A percentile compares a stretch with the other conserved stretches of the same genome.
These are phyloP conservation scores for Mortierella antarctica DNA, from an alignment of 192 early-diverging fungal genomes.

Conservation along the genomic window DNA sequence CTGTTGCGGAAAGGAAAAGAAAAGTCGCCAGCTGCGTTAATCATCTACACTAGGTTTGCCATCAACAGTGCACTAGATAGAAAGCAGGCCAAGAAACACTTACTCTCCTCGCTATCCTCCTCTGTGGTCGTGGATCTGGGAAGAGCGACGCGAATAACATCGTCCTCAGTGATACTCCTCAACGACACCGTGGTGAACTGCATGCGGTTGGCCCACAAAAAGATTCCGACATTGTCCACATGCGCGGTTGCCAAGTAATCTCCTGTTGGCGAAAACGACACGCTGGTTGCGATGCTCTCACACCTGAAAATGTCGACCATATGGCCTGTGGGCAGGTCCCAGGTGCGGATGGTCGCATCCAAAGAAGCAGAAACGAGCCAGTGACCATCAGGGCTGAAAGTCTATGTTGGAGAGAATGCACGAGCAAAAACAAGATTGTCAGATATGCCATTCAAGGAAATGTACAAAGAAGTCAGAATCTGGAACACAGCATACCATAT, in stretches of 20 bases:
- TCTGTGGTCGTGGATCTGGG: slow-evolving; percentile 70
- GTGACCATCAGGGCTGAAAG: slow-evolving; percentile 92
- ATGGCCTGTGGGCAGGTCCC: slow-evolving; percentile 95
- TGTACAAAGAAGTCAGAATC: not conserved
- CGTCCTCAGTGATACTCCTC: slow-evolving; percentile 71
- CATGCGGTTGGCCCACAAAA: slow-evolving; percentile 91
- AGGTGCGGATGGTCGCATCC: slow-evolving; percentile 92
- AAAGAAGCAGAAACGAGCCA: slow-evolving; percentile 87
- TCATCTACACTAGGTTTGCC: not conserved
- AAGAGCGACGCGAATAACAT: slow-evolving; percentile 62
- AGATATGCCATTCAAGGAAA: not conserved
- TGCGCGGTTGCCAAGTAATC: slow-evolving; percentile 94
- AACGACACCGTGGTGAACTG: slow-evolving; percentile 81
- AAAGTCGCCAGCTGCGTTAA: not conserved
- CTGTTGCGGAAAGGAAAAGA: slow-evolving; percentile 7
- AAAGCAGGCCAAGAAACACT: not conserved
- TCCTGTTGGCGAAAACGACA: slow-evolving; percentile 91
- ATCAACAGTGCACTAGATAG: not conserved
- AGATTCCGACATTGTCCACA: slow-evolving; percentile 92
- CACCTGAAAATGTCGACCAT: slow-evolving; percentile 88
- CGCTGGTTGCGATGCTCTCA: slow-evolving; percentile 79
- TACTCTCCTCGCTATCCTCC: slow-evolving; percentile 65
- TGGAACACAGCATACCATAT: slow-evolving; percentile 67
- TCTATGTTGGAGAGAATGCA: slow-evolving; percentile 44
- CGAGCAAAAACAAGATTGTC: not conserved